Base-by-base conservation (phyloP, 345 rosid genomes). In the Barbarea vulgaris region DNA sequence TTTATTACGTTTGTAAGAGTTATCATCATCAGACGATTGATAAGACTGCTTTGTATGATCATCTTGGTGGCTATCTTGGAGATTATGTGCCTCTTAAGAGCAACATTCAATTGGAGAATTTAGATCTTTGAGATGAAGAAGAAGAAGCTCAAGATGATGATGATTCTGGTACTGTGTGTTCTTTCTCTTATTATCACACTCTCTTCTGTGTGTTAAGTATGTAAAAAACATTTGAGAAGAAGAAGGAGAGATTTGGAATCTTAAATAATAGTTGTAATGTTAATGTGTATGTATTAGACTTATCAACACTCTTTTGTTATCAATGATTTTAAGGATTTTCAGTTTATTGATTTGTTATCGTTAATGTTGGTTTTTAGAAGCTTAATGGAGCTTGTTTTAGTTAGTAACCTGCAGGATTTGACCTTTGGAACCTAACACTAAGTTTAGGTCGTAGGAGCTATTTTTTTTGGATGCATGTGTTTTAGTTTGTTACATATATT, bases 61-160 rank as follows among this genome's bases (percentile, higher is more conserved):
- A 92, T 75, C 99, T 95, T 33, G 97, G 98, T 31, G 99, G 97
- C 17, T 95, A 95, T 80, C 96, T 95, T 52, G 99, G 98, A 9
- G 98, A 92, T 65, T 95, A 95, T 64, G 93, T 95, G 79, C 99
- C 99, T 17, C 81, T 94, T 69, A 94, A 90, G 83, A 92, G 97
- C 82, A 94, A 81, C 81, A 81, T 95, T 75, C 99, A 95, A 74
- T 85, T 95, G 93, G 97, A 95, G 87, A 76, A 83, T 74, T 46
- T 93, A 88, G 96, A 94, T 39, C 22, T 57, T 34, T 77, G 71
- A 36, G 60, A n/a, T n/a, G n/a, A n/a, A n/a, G n/a, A n/a, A n/a
- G n/a, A n/a, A n/a, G n/a, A n/a, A 24, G 42, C 17, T 73, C 39
- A 56, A 17, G 25, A 27, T 11, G 34, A 18, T 37, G 25, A 27